phyloP scores from a whole-genome alignment of 306 rosid species.

The Quillaja saponaria region DNA sequence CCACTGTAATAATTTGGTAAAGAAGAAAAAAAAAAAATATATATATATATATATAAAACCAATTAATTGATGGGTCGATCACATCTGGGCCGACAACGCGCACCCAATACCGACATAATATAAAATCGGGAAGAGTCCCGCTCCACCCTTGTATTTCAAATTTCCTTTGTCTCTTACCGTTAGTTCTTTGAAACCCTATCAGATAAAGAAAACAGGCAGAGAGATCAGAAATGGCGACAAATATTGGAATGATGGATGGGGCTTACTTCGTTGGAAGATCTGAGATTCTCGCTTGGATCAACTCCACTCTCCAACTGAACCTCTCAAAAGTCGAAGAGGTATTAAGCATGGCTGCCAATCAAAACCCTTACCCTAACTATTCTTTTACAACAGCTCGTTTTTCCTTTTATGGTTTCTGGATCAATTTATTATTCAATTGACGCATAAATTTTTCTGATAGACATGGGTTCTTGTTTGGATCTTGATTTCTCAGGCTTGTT shows the following conservation, averaged over 20 bases:
- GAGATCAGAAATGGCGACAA: slow-evolving; percentile 66
- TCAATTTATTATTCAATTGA: neutral
- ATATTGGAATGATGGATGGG: slow-evolving; percentile 88
- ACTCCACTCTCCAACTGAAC: slow-evolving; percentile 83
- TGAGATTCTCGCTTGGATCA: slow-evolving; percentile 91
- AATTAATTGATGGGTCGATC: too few relatives aligned
- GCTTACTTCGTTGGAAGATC: slow-evolving; percentile 97
- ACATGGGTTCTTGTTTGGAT: slow-evolving; percentile 13
- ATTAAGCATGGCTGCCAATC: neutral
- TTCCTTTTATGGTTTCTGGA: neutral
- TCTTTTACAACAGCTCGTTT: neutral
- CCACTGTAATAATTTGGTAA: too few relatives aligned
- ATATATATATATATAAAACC: too few relatives aligned
- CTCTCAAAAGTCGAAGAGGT: slow-evolving; percentile 90
- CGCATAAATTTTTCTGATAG: neutral
- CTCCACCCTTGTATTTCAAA: slow-evolving; percentile 25
- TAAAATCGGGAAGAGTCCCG: neutral
- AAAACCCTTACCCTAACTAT: slow-evolving; percentile 14
- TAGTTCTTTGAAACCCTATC: slow-evolving; percentile 27
- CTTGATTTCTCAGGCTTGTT: slow-evolving; percentile 57
- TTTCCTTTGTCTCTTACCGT: neutral
- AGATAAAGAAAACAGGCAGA: neutral
- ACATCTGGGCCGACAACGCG: too few relatives aligned
- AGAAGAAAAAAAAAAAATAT: too few relatives aligned
- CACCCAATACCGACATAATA: too few relatives aligned